Evolutionary conservation across 192 early-diverging fungal species (phyloP).

Genomic region (Mortierella claussenii): DNA sequence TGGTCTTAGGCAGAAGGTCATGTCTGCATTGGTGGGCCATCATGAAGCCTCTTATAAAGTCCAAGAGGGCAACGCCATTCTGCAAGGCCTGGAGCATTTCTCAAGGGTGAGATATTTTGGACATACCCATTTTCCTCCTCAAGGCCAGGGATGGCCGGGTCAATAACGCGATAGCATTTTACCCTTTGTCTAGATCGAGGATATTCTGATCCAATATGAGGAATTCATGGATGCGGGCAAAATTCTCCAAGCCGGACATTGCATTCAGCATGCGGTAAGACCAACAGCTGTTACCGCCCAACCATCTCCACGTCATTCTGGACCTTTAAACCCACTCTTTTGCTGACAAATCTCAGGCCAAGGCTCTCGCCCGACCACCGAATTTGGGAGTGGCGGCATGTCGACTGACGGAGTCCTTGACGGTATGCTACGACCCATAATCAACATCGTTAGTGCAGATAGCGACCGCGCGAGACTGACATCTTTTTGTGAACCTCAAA

Average conservation of each 20-base stretch:
- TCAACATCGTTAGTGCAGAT: too few relatives aligned
- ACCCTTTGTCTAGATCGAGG: conserved; percentile 17
- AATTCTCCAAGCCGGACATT: conserved; percentile 47
- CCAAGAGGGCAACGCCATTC: conserved; percentile 31
- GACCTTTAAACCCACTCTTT: too few relatives aligned
- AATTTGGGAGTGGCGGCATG: conserved; percentile 35
- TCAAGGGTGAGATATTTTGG: conserved; percentile 9
- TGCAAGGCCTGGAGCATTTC: conserved; percentile 39
- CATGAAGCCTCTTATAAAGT: conserved; percentile 43
- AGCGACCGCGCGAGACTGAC: too few relatives aligned
- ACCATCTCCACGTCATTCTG: too few relatives aligned
- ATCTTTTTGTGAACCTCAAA: too few relatives aligned
- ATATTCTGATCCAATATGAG: conserved; percentile 35
- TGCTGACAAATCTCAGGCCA: conserved; percentile 29
- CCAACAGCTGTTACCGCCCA: too few relatives aligned
- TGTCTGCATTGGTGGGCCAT: conserved; percentile 37
- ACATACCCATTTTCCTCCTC: not conserved
- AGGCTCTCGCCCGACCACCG: conserved; percentile 29
- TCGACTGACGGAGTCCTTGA: conserved; percentile 24
- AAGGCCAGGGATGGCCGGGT: too few relatives aligned
- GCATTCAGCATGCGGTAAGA: conserved; percentile 48
- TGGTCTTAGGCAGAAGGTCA: conserved; percentile 34
- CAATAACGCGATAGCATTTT: too few relatives aligned
- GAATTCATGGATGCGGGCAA: conserved; percentile 34
- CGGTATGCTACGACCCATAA: conserved; percentile 12